These are phyloP conservation scores for Coprinopsis cinerea DNA, from an alignment of 768 basidiomycete genomes.

Conservation along the genomic window DNA sequence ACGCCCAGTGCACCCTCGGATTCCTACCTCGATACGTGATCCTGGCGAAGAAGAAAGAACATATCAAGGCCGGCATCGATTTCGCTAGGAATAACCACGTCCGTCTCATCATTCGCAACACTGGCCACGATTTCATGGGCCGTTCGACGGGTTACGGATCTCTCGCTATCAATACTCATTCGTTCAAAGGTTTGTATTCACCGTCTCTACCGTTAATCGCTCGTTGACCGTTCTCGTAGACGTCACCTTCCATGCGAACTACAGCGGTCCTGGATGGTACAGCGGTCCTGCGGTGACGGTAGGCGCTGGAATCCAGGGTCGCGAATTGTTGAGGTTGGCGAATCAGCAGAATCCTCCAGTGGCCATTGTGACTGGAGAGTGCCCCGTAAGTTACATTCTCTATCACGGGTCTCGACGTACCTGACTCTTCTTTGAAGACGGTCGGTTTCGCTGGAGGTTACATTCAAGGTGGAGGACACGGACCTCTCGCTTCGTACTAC, in stretches of 20 bases:
- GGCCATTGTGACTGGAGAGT: constrained; percentile 14
- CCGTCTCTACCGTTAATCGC: neutral
- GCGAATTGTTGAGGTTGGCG: constrained; percentile 10
- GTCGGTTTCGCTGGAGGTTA: constrained; percentile 38
- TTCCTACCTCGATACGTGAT: constrained; percentile 14
- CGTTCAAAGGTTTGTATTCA: neutral
- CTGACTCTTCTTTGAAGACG: constrained; percentile 18
- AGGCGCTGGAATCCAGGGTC: constrained; percentile 14
- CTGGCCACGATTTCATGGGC: constrained; percentile 20
- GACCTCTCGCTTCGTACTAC: constrained; percentile 13
- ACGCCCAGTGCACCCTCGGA: constrained; percentile 11
- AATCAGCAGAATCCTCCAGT: constrained; percentile 12
- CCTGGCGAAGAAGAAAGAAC: constrained; percentile 13
- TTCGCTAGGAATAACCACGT: constrained; percentile 17
- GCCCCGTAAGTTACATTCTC: constrained; percentile 10
- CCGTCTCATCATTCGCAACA: constrained; percentile 18
- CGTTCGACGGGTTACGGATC: constrained; percentile 18
- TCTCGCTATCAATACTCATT: constrained; percentile 17
- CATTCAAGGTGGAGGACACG: constrained; percentile 33
- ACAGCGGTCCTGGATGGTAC: constrained; percentile 12
- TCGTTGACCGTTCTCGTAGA: constrained; percentile 11
- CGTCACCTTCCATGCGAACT: constrained; percentile 12
- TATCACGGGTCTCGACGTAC: neutral
- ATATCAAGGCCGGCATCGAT: constrained; percentile 17
- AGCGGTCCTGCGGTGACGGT: constrained; percentile 15